Evolutionary conservation across 495 filamentous ascomycete species (phyloP).

Genomic region (Astrothelium subdiscretum): DNA sequence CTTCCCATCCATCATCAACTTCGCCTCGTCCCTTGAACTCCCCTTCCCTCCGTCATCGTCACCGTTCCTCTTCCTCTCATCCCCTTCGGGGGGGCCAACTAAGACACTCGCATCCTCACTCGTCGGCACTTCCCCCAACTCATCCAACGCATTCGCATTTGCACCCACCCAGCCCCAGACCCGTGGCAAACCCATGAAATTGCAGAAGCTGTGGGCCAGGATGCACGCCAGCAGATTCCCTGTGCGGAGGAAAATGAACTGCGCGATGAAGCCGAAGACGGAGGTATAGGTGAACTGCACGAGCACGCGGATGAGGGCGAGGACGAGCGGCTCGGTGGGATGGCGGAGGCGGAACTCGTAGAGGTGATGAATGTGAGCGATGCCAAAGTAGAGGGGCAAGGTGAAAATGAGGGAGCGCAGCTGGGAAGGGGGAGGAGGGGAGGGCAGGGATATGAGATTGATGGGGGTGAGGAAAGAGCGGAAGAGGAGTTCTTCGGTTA

Average conservation of each 20-base stretch:
- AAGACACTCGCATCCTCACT: not conserved
- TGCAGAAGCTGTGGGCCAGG: conserved; percentile 78
- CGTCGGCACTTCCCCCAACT: conserved; percentile 19
- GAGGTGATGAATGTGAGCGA: conserved; percentile 90
- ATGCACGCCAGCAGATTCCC: conserved; percentile 65
- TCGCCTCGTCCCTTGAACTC: not conserved
- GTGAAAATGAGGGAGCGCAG: conserved; percentile 49
- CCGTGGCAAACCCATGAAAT: conserved; percentile 79
- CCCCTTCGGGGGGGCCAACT: conserved; percentile 12
- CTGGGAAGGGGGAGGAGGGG: conserved; percentile 2
- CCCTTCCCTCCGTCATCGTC: not conserved
- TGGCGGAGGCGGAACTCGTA: conserved; percentile 76
- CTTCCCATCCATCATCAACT: not conserved
- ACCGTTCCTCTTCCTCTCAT: conserved; percentile 11
- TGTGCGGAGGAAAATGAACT: conserved; percentile 81
- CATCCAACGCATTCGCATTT: conserved; percentile 28
- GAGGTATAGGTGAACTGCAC: conserved; percentile 91
- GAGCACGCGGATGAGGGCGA: conserved; percentile 52
- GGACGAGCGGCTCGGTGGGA: conserved; percentile 54
- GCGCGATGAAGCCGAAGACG: conserved; percentile 83
- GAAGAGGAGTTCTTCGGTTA: conserved; percentile 91
- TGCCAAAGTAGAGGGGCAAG: conserved; percentile 82
- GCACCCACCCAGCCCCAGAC: conserved; percentile 71
- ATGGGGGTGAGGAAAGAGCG: conserved; percentile 73
- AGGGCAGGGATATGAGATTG: conserved; percentile 54